Evolutionary conservation across 2,329 filamentous ascomycete genomes (phyloP).

Genomic region (Diaporthe citrichinensis): DNA sequence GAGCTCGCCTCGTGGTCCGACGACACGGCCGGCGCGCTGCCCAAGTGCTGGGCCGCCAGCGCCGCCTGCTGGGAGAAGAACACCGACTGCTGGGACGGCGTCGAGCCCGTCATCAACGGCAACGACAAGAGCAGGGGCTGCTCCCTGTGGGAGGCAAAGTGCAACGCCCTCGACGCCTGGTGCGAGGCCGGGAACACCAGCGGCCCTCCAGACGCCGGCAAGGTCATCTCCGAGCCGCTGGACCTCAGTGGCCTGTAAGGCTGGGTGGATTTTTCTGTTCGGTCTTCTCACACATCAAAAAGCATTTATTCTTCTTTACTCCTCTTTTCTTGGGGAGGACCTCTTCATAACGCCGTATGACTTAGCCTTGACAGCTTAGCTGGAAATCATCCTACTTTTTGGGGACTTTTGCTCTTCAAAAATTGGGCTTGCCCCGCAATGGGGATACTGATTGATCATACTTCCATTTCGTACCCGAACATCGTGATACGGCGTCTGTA

Average conservation of each 20-base stretch:
- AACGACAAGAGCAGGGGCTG: slow-evolving; percentile 28
- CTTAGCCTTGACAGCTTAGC: slow-evolving; percentile 33
- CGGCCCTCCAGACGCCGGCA: slow-evolving; percentile 19
- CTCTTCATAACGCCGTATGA: slow-evolving; percentile 33
- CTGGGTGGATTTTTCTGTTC: accelerated
- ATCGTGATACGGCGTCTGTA: neutral
- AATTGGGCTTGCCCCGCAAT: neutral
- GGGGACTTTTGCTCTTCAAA: neutral
- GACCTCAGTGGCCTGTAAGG: slow-evolving; percentile 27
- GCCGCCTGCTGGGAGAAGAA: slow-evolving; percentile 31
- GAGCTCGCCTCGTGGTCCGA: slow-evolving; percentile 23
- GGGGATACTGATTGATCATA: neutral
- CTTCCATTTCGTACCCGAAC: neutral
- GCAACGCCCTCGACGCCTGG: slow-evolving; percentile 30
- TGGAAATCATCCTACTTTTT: slow-evolving; percentile 2
- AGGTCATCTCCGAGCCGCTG: slow-evolving; percentile 22
- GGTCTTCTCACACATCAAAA: neutral
- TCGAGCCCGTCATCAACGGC: slow-evolving; percentile 35
- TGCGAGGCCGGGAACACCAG: slow-evolving; percentile 25
- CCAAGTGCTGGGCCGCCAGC: slow-evolving; percentile 29
- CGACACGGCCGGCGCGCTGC: slow-evolving; percentile 19
- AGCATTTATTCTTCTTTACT: slow-evolving; percentile 23
- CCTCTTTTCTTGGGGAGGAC: slow-evolving; percentile 3
- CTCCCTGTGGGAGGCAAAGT: slow-evolving; percentile 30
- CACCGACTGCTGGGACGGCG: slow-evolving; percentile 23